Percentiles rank a stretch among this genome's conserved stretches.
These are phyloP conservation scores for Colletotrichum tofieldiae DNA, from an alignment of 2,329 filamentous ascomycete species.

Conservation along the genomic window DNA sequence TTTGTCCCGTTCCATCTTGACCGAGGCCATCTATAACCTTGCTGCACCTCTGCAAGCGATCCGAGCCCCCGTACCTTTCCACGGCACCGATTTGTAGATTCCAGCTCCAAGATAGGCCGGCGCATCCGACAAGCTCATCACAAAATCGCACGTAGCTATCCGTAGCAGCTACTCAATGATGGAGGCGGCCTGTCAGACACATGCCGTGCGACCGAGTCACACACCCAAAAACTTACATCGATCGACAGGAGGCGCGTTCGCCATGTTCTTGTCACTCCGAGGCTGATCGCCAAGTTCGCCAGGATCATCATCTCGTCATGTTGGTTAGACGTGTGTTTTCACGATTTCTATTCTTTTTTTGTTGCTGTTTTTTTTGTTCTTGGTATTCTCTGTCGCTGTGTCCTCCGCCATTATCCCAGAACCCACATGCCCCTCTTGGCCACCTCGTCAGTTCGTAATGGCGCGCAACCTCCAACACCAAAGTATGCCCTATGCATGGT, in stretches of 20 bases:
- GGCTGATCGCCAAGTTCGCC: background rate
- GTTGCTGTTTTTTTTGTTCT: background rate
- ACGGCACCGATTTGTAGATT: background rate
- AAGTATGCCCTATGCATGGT: background rate
- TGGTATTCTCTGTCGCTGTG: background rate
- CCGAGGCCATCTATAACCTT: background rate
- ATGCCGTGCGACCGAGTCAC: background rate
- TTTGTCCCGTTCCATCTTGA: background rate
- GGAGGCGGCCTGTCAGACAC: conserved; percentile 3
- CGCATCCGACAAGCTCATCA: too few species aligned
- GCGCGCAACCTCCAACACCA: background rate
- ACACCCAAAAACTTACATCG: background rate
- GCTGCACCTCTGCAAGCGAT: background rate
- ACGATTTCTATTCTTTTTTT: background rate
- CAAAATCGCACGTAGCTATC: background rate
- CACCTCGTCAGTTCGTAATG: background rate
- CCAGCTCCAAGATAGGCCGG: background rate
- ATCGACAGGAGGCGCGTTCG: background rate
- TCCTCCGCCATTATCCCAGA: background rate
- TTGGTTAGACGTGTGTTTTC: background rate
- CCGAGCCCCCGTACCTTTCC: too few species aligned
- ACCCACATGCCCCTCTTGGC: background rate
- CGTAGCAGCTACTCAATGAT: background rate
- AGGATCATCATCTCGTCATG: background rate
- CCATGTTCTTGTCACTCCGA: background rate